Conservation (phyloP, 2,329 filamentous ascomycete genomes). For the Penicillium sp. region DNA sequence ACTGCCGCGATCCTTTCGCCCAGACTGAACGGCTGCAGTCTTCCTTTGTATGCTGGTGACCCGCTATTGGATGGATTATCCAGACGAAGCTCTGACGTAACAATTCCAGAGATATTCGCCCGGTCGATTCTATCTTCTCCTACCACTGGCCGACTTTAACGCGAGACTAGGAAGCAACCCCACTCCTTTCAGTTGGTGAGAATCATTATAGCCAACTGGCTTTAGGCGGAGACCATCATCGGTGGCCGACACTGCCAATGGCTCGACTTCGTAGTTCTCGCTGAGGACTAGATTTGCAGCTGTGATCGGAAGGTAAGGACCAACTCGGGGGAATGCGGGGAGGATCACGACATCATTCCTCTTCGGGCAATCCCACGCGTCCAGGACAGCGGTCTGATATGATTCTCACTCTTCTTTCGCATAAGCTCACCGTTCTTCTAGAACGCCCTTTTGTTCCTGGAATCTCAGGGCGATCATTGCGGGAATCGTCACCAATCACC, state of each 20-base stretch:
- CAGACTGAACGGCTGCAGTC: not conserved
- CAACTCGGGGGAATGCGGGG: slow-evolving; percentile 23
- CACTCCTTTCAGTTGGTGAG: not conserved
- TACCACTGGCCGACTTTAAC: not conserved
- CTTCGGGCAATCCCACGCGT: slow-evolving; percentile 24
- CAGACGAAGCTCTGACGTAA: not conserved
- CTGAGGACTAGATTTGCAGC: no score
- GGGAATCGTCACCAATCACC: slow-evolving; percentile 18
- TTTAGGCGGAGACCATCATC: not conserved
- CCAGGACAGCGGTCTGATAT: not conserved
- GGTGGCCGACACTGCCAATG: no score
- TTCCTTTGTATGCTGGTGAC: not conserved
- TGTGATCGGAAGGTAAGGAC: not conserved
- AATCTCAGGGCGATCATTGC: slow-evolving; percentile 21
- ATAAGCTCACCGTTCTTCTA: slow-evolving; percentile 16
- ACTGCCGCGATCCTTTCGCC: not conserved
- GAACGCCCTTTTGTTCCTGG: slow-evolving; percentile 22
- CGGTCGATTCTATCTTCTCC: not conserved
- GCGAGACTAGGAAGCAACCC: not conserved
- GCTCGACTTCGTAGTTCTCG: no score
- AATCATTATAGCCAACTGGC: not conserved
- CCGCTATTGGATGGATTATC: not conserved
- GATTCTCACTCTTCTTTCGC: not conserved
- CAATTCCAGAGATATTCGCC: not conserved
- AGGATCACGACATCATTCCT: slow-evolving; percentile 13